Evolutionary conservation across 768 basidiomycete genomes (phyloP).

Genomic region (Tulasnella sp.): DNA sequence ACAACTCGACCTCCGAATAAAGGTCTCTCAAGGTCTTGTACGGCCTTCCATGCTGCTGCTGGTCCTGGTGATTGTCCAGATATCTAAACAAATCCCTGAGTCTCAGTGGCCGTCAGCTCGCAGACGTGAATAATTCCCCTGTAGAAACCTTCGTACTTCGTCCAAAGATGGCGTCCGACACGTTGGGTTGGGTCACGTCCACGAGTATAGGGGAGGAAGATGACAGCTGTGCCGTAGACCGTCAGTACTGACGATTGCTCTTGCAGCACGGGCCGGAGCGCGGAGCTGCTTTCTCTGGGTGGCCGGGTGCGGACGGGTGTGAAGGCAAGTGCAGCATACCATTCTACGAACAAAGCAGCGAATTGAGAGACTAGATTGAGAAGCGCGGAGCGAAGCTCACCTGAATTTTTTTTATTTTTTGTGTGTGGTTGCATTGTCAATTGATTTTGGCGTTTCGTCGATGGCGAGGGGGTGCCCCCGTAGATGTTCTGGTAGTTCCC

Average conservation of each 20-base stretch:
- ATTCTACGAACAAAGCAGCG: conserved; percentile 57
- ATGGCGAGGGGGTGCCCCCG: conserved; percentile 40
- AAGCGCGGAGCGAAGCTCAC: conserved; percentile 28
- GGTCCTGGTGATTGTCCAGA: conserved; percentile 91
- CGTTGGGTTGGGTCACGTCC: conserved; percentile 44
- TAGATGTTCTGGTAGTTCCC: conserved; percentile 40
- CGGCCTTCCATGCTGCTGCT: conserved; percentile 94
- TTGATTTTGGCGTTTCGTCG: conserved; percentile 41
- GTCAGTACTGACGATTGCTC: conserved; percentile 47
- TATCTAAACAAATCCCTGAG: conserved; percentile 85
- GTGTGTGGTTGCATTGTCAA: conserved; percentile 2
- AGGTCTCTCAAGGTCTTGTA: conserved; percentile 88
- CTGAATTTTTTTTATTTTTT: conserved; percentile 32
- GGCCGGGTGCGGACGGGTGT: conserved; percentile 71
- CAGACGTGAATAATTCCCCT: conserved; percentile 83
- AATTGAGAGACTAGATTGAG: conserved; percentile 34
- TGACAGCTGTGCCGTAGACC: conserved; percentile 64
- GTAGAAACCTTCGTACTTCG: conserved; percentile 90
- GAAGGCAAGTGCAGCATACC: conserved; percentile 89
- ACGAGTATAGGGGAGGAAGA: conserved; percentile 70
- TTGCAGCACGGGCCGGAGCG: conserved; percentile 56
- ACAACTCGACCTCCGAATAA: conserved; percentile 88
- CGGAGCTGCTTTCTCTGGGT: conserved; percentile 60
- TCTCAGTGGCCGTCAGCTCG: conserved; percentile 63
- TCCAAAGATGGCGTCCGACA: conserved; percentile 52